Percentiles rank a stretch among this genome's conserved stretches.
phyloP scores from a whole-genome alignment of 225 moss, liverwort and hornwort genomes.

The Pseudoscleropodium purum region DNA sequence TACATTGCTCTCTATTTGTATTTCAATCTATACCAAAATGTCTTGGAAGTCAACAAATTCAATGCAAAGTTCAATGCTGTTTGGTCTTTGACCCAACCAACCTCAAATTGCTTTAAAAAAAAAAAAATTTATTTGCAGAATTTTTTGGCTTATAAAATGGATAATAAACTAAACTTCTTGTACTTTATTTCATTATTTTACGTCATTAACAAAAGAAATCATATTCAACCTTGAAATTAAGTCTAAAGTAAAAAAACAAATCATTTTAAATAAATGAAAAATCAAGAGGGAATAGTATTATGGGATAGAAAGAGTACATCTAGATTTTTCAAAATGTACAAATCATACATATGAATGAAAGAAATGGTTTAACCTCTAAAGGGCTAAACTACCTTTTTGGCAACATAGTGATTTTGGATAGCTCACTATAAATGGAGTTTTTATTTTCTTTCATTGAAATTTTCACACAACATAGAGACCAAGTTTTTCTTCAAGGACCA shows the following conservation, averaged over 20 bases:
- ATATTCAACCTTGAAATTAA: neutral
- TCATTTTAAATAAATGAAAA: neutral
- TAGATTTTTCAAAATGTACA: neutral
- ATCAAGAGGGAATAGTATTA: neutral
- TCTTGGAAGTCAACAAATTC: neutral
- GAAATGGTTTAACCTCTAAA: neutral
- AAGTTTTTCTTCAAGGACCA: too few relatives aligned
- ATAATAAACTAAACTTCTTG: neutral
- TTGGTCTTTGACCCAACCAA: neutral
- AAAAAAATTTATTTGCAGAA: too few relatives aligned
- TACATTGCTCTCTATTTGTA: fast-evolving
- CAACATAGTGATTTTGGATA: too few relatives aligned
- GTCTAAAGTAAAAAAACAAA: fast-evolving
- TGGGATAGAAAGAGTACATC: fast-evolving
- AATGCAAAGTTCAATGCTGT: neutral
- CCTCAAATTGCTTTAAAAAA: too few relatives aligned
- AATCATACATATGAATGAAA: neutral
- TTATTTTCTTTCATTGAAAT: too few relatives aligned
- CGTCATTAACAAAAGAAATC: neutral
- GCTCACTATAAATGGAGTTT: too few relatives aligned
- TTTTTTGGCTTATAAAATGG: fast-evolving
- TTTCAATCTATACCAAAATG: neutral
- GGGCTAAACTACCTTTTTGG: too few relatives aligned
- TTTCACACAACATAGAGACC: too few relatives aligned
- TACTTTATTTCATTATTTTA: neutral